A percentile compares a stretch with the other conserved stretches of the same genome.
Conservation (phyloP, 1,139 yeast genomes). For the Zygosaccharomyces sapae region DNA sequence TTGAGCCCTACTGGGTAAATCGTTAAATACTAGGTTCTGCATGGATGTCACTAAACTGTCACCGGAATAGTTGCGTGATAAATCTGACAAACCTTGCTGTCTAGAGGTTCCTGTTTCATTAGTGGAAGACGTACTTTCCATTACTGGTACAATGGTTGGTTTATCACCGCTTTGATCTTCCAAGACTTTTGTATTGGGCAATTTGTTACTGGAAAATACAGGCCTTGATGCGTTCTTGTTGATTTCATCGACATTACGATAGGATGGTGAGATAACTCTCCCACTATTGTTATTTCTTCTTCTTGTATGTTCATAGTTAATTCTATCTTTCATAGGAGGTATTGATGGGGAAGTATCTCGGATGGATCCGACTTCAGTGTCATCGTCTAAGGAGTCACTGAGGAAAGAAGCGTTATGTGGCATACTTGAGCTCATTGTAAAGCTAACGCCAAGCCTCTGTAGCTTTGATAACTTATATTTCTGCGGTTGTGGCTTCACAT, state of each 20-base stretch:
- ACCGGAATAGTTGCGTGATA: slow-evolving; percentile 31
- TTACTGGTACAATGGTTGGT: slow-evolving; percentile 53
- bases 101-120: slow-evolving; percentile 14
- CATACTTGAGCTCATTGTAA: slow-evolving; percentile 65
- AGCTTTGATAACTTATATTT: slow-evolving; percentile 53
- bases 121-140: slow-evolving; percentile 30
- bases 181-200: slow-evolving; percentile 67
- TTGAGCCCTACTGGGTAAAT: slow-evolving; percentile 86
- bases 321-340: slow-evolving; percentile 32
- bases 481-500: slow-evolving; percentile 26
- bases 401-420: slow-evolving; percentile 30
- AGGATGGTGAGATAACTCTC: slow-evolving; percentile 2
- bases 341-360: slow-evolving; percentile 16
- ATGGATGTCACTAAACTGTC: slow-evolving; percentile 36
- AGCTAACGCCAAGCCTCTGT: slow-evolving; percentile 69
- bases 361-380: slow-evolving; percentile 19
- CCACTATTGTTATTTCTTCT: slow-evolving; percentile 5
- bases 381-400: slow-evolving; percentile 25
- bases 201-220: slow-evolving; percentile 70
- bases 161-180: slow-evolving; percentile 64
- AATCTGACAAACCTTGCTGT: slow-evolving; percentile 23
- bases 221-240: slow-evolving; percentile 43
- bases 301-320: slow-evolving; percentile 33
- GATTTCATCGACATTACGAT: slow-evolving; percentile 35
- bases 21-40: slow-evolving; percentile 60